Conservation (phyloP, 176 grass and related monocot species). For the Avena eriantha region DNA sequence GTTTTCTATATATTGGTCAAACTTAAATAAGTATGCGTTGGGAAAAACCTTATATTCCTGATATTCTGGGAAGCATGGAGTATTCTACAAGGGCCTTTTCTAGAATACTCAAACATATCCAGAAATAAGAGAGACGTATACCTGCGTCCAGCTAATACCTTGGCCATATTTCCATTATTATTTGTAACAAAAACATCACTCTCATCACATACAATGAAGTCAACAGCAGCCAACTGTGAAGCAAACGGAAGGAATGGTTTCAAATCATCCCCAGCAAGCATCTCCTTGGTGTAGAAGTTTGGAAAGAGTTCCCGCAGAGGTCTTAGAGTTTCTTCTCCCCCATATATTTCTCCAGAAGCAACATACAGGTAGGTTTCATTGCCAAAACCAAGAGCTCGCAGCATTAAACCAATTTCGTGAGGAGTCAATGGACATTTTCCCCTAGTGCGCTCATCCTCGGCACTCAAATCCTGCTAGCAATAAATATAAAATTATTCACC, state of each 20-base stretch:
- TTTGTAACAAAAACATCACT: conserved; percentile 92
- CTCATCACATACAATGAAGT: conserved; percentile 86
- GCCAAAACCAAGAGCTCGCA: conserved; percentile 79
- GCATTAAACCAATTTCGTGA: conserved; percentile 88
- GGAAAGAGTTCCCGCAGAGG: conserved; percentile 88
- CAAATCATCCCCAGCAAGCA: conserved; percentile 74
- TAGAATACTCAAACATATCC: conserved; percentile 4
- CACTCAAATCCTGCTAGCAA: conserved; percentile 78
- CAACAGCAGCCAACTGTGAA: conserved; percentile 82
- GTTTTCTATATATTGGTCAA: background rate
- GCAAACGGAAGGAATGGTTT: conserved; percentile 79
- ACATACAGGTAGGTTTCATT: conserved; percentile 86
- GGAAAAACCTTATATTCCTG: background rate
- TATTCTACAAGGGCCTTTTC: background rate
- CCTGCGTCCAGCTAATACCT: conserved; percentile 89
- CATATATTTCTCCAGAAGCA: conserved; percentile 98
- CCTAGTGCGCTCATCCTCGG: conserved; percentile 74
- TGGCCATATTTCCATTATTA: conserved; percentile 99
- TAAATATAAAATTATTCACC: conserved; percentile 24
- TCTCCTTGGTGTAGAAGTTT: conserved; percentile 90
- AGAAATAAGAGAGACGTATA: conserved; percentile 37
- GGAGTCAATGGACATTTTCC: conserved; percentile 94
- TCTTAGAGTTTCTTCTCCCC: conserved; percentile 72
- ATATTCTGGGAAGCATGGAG: background rate
- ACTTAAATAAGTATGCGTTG: background rate